phyloP scores from a whole-genome alignment of 768 basidiomycete genomes.

The Auricularia heimuer region DNA sequence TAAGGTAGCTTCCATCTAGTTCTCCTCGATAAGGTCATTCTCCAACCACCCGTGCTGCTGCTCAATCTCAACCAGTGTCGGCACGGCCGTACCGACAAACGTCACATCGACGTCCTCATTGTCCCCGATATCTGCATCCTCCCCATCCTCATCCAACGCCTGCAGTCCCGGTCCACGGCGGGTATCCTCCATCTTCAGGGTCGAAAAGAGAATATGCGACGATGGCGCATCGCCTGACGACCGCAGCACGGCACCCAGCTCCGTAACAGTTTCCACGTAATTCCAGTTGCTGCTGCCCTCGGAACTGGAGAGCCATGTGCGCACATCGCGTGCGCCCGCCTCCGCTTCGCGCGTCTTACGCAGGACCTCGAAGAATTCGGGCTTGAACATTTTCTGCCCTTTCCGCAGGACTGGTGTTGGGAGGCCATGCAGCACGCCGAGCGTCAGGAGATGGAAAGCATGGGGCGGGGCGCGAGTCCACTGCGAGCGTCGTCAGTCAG shows the following conservation, averaged over 20 bases:
- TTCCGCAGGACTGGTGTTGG: constrained; percentile 76
- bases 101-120: neutral
- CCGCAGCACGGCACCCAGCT: constrained; percentile 51
- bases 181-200: neutral
- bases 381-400: constrained; percentile 79
- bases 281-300: constrained; percentile 37
- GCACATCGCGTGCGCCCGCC: constrained; percentile 46
- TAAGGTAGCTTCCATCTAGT: neutral
- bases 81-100: neutral
- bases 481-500: constrained; percentile 22
- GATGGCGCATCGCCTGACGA: constrained; percentile 16
- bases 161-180: neutral
- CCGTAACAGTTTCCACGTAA: constrained; percentile 38
- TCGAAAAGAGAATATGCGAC: neutral
- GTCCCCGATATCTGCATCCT: constrained; percentile 16
- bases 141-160: constrained; percentile 19
- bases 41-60: constrained; percentile 24
- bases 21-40: constrained; percentile 27
- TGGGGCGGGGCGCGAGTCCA: constrained; percentile 68
- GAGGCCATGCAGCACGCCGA: constrained; percentile 80
- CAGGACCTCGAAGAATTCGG: constrained; percentile 67
- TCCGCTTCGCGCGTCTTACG: constrained; percentile 48
- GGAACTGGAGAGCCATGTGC: constrained; percentile 39
- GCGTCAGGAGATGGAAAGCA: constrained; percentile 71
- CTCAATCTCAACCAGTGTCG: constrained; percentile 16